Evolutionary conservation across 805 yeast genomes (phyloP).

Genomic region (Nakazawaea ernobii): DNA sequence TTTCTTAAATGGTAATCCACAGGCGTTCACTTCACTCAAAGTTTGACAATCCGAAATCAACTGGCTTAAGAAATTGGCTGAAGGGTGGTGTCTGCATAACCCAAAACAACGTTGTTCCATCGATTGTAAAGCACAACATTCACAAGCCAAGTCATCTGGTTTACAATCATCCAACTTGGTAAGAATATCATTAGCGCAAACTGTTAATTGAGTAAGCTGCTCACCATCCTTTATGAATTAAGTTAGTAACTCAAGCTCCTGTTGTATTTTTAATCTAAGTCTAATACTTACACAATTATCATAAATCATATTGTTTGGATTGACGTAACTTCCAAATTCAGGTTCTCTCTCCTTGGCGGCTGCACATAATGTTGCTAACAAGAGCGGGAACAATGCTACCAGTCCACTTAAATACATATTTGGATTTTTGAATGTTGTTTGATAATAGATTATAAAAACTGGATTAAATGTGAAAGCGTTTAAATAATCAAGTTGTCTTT

Average conservation of each 20-base stretch:
- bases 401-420: neutral
- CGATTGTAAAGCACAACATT: slow-evolving; percentile 50
- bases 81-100: slow-evolving; percentile 41
- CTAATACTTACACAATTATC: slow-evolving; percentile 26
- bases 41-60: slow-evolving; percentile 39
- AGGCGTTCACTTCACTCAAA: slow-evolving; percentile 44
- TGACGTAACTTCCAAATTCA: slow-evolving; percentile 38
- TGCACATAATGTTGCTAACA: neutral
- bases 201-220: slow-evolving; percentile 26
- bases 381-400: neutral
- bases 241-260: neutral
- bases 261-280: no score
- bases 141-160: slow-evolving; percentile 50
- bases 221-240: neutral
- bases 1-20: slow-evolving; percentile 44
- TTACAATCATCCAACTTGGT: slow-evolving; percentile 42
- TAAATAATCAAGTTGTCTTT: no score
- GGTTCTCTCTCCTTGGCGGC: slow-evolving; percentile 6
- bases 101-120: slow-evolving; percentile 40
- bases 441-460: slow-evolving; percentile 36
- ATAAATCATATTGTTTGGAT: slow-evolving; percentile 37
- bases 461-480: no score
- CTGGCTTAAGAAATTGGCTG: slow-evolving; percentile 40
- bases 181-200: slow-evolving; percentile 42
- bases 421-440: neutral